Conservation (phyloP, 2,329 filamentous ascomycete genomes). For the Incumbomyces lentus region DNA sequence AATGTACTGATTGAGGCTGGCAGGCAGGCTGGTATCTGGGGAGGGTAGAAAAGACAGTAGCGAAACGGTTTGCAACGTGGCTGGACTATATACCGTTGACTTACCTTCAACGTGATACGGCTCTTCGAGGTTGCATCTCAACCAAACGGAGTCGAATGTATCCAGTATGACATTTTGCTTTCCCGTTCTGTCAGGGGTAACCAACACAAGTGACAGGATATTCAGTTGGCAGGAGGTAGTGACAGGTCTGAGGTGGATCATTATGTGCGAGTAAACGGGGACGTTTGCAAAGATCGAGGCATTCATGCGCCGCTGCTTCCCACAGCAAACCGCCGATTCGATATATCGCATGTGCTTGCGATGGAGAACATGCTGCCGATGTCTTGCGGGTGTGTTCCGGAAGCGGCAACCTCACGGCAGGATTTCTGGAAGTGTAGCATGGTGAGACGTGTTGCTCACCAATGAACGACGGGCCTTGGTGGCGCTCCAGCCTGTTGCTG, state of each 20-base stretch:
- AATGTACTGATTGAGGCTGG: neutral
- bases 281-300: conserved; percentile 1
- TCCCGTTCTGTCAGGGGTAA: conserved; percentile 4
- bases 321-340: neutral
- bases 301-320: neutral
- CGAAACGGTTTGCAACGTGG: conserved; percentile 2
- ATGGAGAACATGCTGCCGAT: neutral
- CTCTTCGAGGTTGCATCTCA: conserved; percentile 5
- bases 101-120: conserved; percentile 1
- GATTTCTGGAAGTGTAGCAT: neutral
- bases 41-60: neutral
- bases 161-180: conserved; percentile 2
- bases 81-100: conserved; percentile 7
- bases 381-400: conserved; percentile 1
- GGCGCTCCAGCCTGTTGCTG: neutral
- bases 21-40: neutral
- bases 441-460: conserved; percentile 3
- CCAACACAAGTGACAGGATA: conserved; percentile 3
- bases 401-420: neutral
- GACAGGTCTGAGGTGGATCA: conserved; percentile 6
- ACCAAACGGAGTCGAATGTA: conserved; percentile 2
- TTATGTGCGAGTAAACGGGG: neutral
- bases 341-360: neutral
- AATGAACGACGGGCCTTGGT: neutral
- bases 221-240: conserved; percentile 4